phyloP scores from a whole-genome alignment of 352 stramenopile species.

The Phytophthora constricta region DNA sequence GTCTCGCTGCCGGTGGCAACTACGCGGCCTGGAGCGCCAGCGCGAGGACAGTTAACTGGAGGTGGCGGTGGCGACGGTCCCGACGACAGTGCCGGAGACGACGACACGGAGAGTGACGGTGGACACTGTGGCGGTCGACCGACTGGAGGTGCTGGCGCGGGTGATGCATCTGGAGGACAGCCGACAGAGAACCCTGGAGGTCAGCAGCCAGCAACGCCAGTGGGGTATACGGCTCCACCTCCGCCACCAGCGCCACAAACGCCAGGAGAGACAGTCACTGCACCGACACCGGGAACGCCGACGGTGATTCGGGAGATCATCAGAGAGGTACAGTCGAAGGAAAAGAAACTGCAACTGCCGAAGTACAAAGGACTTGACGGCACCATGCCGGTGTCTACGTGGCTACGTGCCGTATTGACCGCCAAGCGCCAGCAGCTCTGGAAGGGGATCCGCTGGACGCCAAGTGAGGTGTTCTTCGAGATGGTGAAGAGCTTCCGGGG shows the following conservation, averaged over 20 bases:
- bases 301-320: background rate
- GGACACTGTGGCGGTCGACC: background rate
- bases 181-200: background rate
- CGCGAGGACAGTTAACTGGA: background rate
- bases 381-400: conserved; percentile 10
- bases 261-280: background rate
- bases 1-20: background rate
- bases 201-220: background rate
- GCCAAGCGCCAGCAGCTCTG: background rate
- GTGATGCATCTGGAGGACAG: background rate
- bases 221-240: background rate
- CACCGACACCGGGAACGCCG: background rate
- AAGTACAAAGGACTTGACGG: conserved; percentile 13
- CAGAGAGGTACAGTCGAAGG: background rate
- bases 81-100: background rate
- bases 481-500: background rate
- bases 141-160: background rate
- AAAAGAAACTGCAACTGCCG: background rate
- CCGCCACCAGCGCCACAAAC: too few species aligned
- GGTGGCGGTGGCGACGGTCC: background rate
- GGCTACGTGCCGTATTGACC: background rate
- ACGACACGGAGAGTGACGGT: background rate
- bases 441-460: background rate
- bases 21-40: background rate
- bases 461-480: background rate